phyloP scores from a whole-genome alignment of 2,329 filamentous ascomycete genomes.

The Exutisphaerella laricina region DNA sequence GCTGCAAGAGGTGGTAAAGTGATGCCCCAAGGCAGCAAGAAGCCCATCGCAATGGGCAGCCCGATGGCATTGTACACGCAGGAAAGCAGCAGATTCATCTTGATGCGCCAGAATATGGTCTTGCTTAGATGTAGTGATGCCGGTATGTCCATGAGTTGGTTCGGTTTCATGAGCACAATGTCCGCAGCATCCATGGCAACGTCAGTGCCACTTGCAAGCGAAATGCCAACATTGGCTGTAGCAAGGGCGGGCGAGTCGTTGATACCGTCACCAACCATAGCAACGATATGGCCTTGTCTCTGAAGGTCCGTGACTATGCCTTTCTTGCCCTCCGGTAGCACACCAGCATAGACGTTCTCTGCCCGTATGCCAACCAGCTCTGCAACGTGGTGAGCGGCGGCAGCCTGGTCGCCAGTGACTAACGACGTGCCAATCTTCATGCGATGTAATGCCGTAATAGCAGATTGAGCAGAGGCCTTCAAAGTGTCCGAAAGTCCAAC shows the following conservation, averaged over 20 bases:
- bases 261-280: conserved; percentile 98
- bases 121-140: conserved; percentile 75
- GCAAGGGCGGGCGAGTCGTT: conserved; percentile 95
- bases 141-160: conserved; percentile 89
- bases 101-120: conserved; percentile 86
- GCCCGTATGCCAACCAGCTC: conserved; percentile 71
- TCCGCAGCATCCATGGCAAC: conserved; percentile 97
- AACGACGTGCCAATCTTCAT: conserved; percentile 87
- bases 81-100: conserved; percentile 86
- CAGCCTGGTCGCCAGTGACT: conserved; percentile 85
- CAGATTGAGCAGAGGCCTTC: conserved; percentile 77
- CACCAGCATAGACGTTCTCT: conserved; percentile 75
- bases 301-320: conserved; percentile 75
- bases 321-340: conserved; percentile 87
- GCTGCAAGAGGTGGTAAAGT: conserved; percentile 91
- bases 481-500: conserved; percentile 84
- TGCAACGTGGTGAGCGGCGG: conserved; percentile 80
- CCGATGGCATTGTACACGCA: conserved; percentile 90
- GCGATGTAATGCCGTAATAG: conserved; percentile 72
- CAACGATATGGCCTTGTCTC: conserved; percentile 67
- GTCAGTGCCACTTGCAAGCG: conserved; percentile 86
- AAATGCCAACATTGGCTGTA: conserved; percentile 87
- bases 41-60: conserved; percentile 91
- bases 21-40: conserved; percentile 84
- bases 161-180: conserved; percentile 89